Evolutionary conservation across 768 basidiomycete genomes (phyloP).

Genomic region (Tylopilus subfusipes): DNA sequence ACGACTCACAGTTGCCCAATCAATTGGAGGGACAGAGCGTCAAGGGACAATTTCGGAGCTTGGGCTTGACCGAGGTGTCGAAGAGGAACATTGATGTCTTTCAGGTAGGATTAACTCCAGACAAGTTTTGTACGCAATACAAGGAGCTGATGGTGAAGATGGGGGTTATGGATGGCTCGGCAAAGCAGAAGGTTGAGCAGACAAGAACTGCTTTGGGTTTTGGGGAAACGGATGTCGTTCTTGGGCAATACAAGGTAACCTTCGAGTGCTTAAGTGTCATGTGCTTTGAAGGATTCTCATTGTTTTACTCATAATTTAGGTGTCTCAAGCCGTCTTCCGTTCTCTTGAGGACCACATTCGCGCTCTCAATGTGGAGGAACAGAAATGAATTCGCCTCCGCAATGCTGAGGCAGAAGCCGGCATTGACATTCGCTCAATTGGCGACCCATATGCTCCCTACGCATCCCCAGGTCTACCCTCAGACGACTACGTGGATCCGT

Average conservation of each 20-base stretch:
- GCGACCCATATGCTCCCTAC: constrained; percentile 81
- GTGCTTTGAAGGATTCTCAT: constrained; percentile 3
- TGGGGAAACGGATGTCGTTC: constrained; percentile 67
- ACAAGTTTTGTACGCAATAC: constrained; percentile 86
- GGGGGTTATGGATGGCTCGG: constrained; percentile 57
- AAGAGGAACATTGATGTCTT: constrained; percentile 63
- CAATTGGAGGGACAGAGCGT: constrained; percentile 90
- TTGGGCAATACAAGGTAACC: constrained; percentile 81
- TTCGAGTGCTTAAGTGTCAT: background rate
- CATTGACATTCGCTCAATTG: constrained; percentile 49
- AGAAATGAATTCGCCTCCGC: constrained; percentile 72
- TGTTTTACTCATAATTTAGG: constrained; percentile 42
- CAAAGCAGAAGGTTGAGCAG: constrained; percentile 57
- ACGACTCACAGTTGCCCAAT: constrained; percentile 91
- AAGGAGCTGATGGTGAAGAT: constrained; percentile 54
- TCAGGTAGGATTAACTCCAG: constrained; percentile 80
- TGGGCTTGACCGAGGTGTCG: constrained; percentile 77
- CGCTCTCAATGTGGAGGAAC: constrained; percentile 79
- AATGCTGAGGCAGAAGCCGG: constrained; percentile 74
- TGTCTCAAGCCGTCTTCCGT: constrained; percentile 83
- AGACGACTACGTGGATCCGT: too few species aligned
- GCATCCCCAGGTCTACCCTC: too few species aligned
- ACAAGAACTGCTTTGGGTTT: constrained; percentile 54
- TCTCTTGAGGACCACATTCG: constrained; percentile 84
- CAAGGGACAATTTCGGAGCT: constrained; percentile 84